A percentile compares a stretch with the other conserved stretches of the same genome.
Conservation (phyloP, 2,329 filamentous ascomycete genomes). For the Cladorrhinum sp. region DNA sequence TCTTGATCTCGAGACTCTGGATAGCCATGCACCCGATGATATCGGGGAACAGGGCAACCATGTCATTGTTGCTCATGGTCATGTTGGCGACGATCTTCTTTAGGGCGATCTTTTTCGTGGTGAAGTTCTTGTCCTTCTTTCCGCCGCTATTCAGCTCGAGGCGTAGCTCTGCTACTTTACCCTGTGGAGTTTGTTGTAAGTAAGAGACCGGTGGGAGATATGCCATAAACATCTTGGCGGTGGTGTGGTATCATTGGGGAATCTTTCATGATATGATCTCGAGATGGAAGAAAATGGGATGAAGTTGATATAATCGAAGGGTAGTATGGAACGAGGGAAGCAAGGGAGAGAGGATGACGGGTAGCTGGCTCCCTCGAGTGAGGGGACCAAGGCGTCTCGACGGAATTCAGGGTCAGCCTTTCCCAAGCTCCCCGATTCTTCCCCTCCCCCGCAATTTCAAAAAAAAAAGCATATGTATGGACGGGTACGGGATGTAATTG, state of each 20-base stretch:
- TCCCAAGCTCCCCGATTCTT: not conserved
- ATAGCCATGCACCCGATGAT: constrained; percentile 95
- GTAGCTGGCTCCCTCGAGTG: not conserved
- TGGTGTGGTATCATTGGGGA: constrained; percentile 8
- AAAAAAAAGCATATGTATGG: not conserved
- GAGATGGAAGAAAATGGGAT: not conserved
- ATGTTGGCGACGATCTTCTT: constrained; percentile 99
- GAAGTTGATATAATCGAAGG: not conserved
- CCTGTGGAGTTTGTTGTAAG: constrained; percentile 66
- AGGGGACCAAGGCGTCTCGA: not conserved
- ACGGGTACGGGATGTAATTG: not conserved
- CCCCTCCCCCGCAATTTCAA: constrained; percentile 8
- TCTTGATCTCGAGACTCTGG: constrained; percentile 95
- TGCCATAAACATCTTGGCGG: constrained; percentile 51
- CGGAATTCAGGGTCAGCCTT: not conserved
- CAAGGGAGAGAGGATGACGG: constrained; percentile 21
- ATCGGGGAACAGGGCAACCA: constrained; percentile 95
- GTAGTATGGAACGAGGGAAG: not conserved
- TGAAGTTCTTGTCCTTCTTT: constrained; percentile 97
- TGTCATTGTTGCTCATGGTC: constrained; percentile 99
- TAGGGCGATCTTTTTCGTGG: constrained; percentile 92
- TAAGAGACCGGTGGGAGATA: constrained; percentile 47
- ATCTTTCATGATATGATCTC: constrained; percentile 13
- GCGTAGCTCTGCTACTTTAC: constrained; percentile 96
- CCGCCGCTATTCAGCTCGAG: constrained; percentile 88